Conservation (phyloP, 345 rosid genomes). For the Cardamine resedifolia region DNA sequence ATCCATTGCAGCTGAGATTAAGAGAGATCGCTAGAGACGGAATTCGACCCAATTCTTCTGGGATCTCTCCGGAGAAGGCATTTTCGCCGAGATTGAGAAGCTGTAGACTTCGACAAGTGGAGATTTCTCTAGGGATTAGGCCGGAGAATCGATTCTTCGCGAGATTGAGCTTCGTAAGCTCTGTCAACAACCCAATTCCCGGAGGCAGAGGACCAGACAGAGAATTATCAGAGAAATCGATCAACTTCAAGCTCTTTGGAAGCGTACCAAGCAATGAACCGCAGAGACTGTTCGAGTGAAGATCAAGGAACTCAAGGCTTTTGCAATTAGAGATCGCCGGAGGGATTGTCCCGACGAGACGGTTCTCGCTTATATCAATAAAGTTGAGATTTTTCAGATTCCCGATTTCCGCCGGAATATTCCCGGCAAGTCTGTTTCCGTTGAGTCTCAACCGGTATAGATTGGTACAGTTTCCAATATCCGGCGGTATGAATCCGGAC, state of each 20-base stretch:
- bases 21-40: slow-evolving; percentile 73
- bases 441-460: slow-evolving; percentile 72
- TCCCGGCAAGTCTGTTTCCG: slow-evolving; percentile 55
- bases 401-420: slow-evolving; percentile 59
- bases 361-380: slow-evolving; percentile 70
- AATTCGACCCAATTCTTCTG: slow-evolving; percentile 60
- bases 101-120: slow-evolving; percentile 70
- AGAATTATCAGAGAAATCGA: slow-evolving; percentile 68
- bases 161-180: slow-evolving; percentile 72
- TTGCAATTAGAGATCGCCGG: slow-evolving; percentile 59
- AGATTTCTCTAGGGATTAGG: slow-evolving; percentile 61
- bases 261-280: slow-evolving; percentile 61
- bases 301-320: slow-evolving; percentile 71
- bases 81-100: slow-evolving; percentile 71
- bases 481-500: slow-evolving; percentile 61
- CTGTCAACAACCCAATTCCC: slow-evolving; percentile 56
- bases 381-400: slow-evolving; percentile 61
- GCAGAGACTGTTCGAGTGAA: slow-evolving; percentile 70
- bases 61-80: slow-evolving; percentile 58
- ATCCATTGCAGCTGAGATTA: slow-evolving; percentile 75
- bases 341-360: slow-evolving; percentile 59
- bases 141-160: slow-evolving; percentile 62
- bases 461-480: slow-evolving; percentile 65
- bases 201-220: slow-evolving; percentile 57
- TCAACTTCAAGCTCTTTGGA: slow-evolving; percentile 37